Evolutionary conservation across 164 flowering plant species (phyloP).

Genomic region (Aristolochia californica): DNA sequence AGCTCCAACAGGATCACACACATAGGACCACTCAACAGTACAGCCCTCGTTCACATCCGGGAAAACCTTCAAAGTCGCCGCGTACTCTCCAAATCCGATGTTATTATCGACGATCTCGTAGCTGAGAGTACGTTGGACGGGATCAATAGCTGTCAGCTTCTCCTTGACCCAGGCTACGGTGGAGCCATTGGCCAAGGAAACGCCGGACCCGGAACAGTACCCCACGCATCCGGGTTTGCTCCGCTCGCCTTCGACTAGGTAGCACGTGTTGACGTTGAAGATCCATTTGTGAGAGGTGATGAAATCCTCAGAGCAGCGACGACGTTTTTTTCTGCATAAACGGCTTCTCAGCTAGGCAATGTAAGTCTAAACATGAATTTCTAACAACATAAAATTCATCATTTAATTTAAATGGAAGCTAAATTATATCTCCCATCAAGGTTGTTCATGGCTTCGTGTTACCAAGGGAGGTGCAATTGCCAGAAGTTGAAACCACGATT

Average conservation of each 20-base stretch:
- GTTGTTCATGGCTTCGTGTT: too few species aligned
- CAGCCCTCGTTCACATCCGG: constrained; percentile 15
- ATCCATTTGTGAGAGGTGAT: constrained; percentile 32
- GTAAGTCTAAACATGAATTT: too few species aligned
- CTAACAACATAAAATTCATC: too few species aligned
- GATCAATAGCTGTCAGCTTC: constrained; percentile 28
- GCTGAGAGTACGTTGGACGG: constrained; percentile 19
- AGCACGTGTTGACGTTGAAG: constrained; percentile 24
- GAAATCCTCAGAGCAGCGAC: constrained; percentile 37
- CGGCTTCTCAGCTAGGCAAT: constrained; percentile 13
- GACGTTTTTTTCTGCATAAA: constrained; percentile 25
- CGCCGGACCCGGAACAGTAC: constrained; percentile 24
- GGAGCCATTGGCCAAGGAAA: neutral
- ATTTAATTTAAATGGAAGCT: too few species aligned
- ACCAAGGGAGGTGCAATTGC: too few species aligned
- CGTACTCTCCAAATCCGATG: constrained; percentile 19
- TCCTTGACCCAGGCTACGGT: constrained; percentile 53
- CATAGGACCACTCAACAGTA: constrained; percentile 33
- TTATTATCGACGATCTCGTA: constrained; percentile 46
- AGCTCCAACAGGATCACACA: constrained; percentile 29
- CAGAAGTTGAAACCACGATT: too few species aligned
- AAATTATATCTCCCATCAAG: too few species aligned
- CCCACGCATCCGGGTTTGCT: constrained; percentile 36
- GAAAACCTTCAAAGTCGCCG: constrained; percentile 20
- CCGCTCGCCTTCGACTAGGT: constrained; percentile 17